Evolutionary conservation across 108 stramenopile genomes (phyloP).

Genomic region (Chaetoceros muelleri): DNA sequence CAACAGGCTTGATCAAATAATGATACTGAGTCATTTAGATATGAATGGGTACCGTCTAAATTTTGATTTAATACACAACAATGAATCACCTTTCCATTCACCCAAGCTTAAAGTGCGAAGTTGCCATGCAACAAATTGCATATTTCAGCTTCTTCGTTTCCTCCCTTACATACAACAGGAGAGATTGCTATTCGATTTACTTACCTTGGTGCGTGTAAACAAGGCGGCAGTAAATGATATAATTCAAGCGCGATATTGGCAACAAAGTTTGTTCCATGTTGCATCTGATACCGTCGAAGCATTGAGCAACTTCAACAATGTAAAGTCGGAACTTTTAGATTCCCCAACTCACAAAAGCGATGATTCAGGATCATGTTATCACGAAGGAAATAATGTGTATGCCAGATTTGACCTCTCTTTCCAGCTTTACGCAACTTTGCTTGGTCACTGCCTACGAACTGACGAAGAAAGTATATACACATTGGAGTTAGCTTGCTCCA

Average conservation of each 20-base stretch:
- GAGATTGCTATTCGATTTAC: conserved; percentile 51
- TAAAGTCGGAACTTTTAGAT: background rate
- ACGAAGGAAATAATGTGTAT: background rate
- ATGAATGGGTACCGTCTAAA: conserved; percentile 22
- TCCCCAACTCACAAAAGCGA: background rate
- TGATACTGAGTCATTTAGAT: no score
- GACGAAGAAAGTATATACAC: conserved; percentile 55
- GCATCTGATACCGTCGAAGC: conserved; percentile 64
- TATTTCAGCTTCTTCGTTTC: conserved; percentile 66
- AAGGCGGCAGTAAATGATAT: conserved; percentile 22
- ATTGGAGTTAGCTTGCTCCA: conserved; percentile 60
- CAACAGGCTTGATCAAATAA: no score
- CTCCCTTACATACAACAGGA: conserved; percentile 41
- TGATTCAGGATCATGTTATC: background rate
- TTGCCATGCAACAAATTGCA: conserved; percentile 30
- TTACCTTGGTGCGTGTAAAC: conserved; percentile 28
- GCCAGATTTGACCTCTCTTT: conserved; percentile 49
- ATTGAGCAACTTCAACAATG: conserved; percentile 11
- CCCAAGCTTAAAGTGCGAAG: conserved; percentile 24
- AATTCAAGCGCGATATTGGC: conserved; percentile 55
- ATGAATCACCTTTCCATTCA: conserved; percentile 7
- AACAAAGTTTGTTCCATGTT: conserved; percentile 64
- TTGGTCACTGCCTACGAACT: conserved; percentile 58
- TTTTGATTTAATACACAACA: conserved; percentile 2
- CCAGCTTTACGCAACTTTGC: conserved; percentile 62